phyloP scores from a whole-genome alignment of 176 grass and related monocot genomes.

The Hsuehochloa calcarea region DNA sequence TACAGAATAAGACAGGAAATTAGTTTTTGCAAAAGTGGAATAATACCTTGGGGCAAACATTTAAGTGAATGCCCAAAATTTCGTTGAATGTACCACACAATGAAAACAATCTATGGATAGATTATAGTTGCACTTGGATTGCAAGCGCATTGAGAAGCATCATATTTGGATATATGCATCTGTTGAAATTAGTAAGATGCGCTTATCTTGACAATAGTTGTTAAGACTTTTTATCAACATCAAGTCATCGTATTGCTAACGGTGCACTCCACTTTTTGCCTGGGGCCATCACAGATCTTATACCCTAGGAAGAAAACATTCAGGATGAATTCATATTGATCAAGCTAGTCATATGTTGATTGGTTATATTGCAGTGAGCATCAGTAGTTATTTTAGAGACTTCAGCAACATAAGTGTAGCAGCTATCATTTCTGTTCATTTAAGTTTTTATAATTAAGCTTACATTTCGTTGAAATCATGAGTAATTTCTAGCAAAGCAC shows the following conservation, averaged over 20 bases:
- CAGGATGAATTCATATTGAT: constrained; percentile 1
- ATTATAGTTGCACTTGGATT: background rate
- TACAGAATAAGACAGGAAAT: background rate
- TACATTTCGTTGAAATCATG: background rate
- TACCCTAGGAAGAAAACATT: background rate
- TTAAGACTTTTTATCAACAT: background rate
- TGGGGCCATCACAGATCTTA: background rate
- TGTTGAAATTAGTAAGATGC: constrained; percentile 9
- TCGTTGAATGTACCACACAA: background rate
- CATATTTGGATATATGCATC: background rate
- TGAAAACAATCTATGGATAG: background rate
- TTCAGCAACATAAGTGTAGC: background rate
- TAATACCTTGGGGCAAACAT: background rate
- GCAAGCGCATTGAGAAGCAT: background rate
- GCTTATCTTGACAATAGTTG: background rate
- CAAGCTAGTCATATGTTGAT: background rate
- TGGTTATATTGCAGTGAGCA: background rate
- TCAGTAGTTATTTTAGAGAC: background rate
- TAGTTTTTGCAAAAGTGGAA: background rate
- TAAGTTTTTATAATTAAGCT: background rate
- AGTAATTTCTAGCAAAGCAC: background rate
- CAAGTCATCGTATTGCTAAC: background rate
- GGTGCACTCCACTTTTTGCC: background rate
- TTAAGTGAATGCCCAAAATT: background rate
- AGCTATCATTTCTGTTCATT: constrained; percentile 1